phyloP scores from a whole-genome alignment of 2,329 filamentous ascomycete species.

The Microsporum audouinii region DNA sequence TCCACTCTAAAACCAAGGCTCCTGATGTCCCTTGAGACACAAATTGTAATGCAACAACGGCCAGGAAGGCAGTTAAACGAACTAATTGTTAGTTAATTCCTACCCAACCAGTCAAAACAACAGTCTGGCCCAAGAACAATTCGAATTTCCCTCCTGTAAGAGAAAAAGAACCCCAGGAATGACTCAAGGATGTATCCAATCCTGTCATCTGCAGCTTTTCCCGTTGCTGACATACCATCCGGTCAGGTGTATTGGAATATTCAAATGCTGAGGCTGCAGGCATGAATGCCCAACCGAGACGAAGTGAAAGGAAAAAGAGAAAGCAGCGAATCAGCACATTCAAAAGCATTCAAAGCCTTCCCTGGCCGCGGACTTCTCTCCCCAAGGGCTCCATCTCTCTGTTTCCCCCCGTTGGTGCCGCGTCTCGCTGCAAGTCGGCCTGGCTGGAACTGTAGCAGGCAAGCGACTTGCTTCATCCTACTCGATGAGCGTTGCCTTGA shows the following conservation, averaged over 20 bases:
- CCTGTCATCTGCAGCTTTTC: background rate
- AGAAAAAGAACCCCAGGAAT: background rate
- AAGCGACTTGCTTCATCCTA: constrained; percentile 4
- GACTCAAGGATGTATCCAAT: background rate
- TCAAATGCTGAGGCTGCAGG: constrained; percentile 20
- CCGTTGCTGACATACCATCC: background rate
- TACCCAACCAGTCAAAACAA: background rate
- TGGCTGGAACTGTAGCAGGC: constrained; percentile 11
- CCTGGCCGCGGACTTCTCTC: constrained; percentile 3
- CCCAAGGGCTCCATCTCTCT: background rate
- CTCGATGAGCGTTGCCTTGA: background rate
- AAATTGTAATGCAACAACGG: background rate
- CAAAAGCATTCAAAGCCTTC: constrained; percentile 2
- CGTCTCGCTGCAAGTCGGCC: constrained; percentile 19
- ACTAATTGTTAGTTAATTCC: background rate
- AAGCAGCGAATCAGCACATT: constrained; percentile 25
- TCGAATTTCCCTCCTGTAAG: background rate
- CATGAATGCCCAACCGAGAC: constrained; percentile 33
- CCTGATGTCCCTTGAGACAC: background rate
- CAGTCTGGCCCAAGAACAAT: background rate
- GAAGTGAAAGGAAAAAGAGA: constrained; percentile 6
- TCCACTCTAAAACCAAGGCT: background rate
- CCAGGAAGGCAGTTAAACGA: background rate
- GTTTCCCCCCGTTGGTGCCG: constrained; percentile 21
- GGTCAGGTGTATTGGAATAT: background rate